Conservation (phyloP, 768 basidiomycete species). For the Myochromella boudieri region DNA sequence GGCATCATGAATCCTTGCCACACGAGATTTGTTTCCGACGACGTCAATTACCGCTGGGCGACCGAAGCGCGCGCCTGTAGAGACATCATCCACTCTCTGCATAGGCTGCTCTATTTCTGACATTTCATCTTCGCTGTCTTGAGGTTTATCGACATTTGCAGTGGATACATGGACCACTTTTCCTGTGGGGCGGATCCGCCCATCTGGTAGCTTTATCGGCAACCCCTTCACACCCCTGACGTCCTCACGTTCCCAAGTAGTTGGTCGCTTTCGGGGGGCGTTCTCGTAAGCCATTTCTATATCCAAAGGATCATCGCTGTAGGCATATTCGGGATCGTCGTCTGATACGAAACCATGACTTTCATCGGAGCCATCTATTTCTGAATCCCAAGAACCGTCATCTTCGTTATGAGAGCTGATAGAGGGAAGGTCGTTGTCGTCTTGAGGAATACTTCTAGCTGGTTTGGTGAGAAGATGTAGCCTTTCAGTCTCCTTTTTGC, state of each 20-base stretch:
- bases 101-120: slow-evolving; percentile 31
- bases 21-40: slow-evolving; percentile 63
- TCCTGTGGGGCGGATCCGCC: slow-evolving; percentile 66
- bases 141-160: slow-evolving; percentile 2
- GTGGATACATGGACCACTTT: slow-evolving; percentile 19
- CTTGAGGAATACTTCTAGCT: slow-evolving; percentile 35
- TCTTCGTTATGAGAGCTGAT: slow-evolving; percentile 67
- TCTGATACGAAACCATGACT: slow-evolving; percentile 31
- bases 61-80: slow-evolving; percentile 88
- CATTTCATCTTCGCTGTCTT: slow-evolving; percentile 23
- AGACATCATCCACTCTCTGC: slow-evolving; percentile 59
- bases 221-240: slow-evolving; percentile 58
- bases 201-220: slow-evolving; percentile 86
- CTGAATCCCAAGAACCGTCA: slow-evolving; percentile 51
- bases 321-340: slow-evolving; percentile 20
- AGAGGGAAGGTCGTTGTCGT: slow-evolving; percentile 69
- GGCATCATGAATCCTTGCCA: slow-evolving; percentile 67
- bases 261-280: slow-evolving; percentile 50
- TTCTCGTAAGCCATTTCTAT: slow-evolving; percentile 77
- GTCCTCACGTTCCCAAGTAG: slow-evolving; percentile 45
- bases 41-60: slow-evolving; percentile 75
- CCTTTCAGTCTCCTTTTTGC: slow-evolving; percentile 78
- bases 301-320: slow-evolving; percentile 48
- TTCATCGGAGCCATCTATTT: slow-evolving; percentile 33
- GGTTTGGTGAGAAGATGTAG: slow-evolving; percentile 69